Base-by-base conservation (phyloP, 1,139 yeast species). In the Protomyces inundatus region DNA sequence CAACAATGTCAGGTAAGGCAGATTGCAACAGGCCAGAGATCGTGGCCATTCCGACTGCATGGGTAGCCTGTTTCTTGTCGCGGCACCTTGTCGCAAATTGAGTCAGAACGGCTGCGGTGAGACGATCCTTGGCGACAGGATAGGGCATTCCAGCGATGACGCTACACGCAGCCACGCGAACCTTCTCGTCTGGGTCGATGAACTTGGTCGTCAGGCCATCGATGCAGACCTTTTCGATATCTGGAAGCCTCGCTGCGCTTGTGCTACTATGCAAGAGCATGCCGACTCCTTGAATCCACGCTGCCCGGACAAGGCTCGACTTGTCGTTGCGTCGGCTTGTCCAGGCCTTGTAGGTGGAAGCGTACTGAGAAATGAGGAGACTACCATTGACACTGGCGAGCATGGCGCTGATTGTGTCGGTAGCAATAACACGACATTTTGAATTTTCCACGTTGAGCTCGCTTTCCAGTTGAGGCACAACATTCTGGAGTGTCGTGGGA, bases 381-480 rank as follows among this genome's bases (percentile, higher is more conserved):
- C 81, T 79, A 1, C 84, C 74, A 10, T 80, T 77, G 33, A 76
- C 75, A 9, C 79, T 73, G 0, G 85, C 81, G 1, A 90, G 74
- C 74, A 91, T 84, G 54, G 79, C 76, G 0, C 95, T 95, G 5
- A 91, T 80, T 0, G 95, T 83, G 58, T 82, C 82, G 0, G 96
- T 88, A 0, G 96, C 91, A 65, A 87, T 74, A 0, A 79, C 73
- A 67, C 97, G 80, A 35, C 88, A 79, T 23, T 79, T 74, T 34
- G 82, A 83, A 68, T 86, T 84, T 56, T 87, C 93, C 0, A 93
- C 87, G 12, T 68, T 62, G 61, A 91, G 76, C 68, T 90, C 96
- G 70, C 88, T 93, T 69, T 88, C 90, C 5, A 90, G 77, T 65
- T 89, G 82, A 0, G 96, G 95, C 79, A 89, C 82, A 0, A 88